Base-by-base conservation (phyloP, 2,329 filamentous ascomycete species). In the Aspergillus novofumigatus region DNA sequence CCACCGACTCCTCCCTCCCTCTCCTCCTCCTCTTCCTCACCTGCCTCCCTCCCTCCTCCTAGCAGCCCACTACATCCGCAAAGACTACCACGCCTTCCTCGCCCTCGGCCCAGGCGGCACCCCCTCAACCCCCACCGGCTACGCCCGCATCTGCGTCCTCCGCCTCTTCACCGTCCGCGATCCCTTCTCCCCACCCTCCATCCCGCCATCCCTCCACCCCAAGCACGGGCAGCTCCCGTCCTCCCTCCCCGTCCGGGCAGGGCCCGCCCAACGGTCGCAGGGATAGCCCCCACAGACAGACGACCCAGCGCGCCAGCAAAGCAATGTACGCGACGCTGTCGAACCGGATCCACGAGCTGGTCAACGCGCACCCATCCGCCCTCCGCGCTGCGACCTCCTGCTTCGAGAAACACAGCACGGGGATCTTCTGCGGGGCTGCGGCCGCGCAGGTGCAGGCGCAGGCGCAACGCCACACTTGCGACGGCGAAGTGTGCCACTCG, bases 241-340 rank as follows among this genome's bases (percentile, higher is more conserved):
- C 32, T 35, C 20, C 21, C 78, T 94, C 0, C 85, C 88, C 1
- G 80, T 80, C 56, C 86, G 91, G 0, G 68, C 73, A 3, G 88
- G 87, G 0, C 78, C 1, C 83, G 89, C 1, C 91, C 91, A 1
- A 70, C 74, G 2, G 87, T 92, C 9, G 83, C 80, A 44, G 91
- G 91, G 51, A 90, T 95, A 57, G 91, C 90, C 91, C 91, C 0
- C 91, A 96, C 67, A 83, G 91, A 2, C 91, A 95, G 73, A 79
- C 87, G 20, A 83, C 88, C 70, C 90, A 95, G 68, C 80, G 80
- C 44, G 83, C 84, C 10, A 79, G 79, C 4, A 57, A 69, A 4
- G 68, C 74, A 14, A 83, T 85, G 68, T 86, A 87, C 70, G 68
- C 75, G n/a, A 71, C 76, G 14, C 79, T 91, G 3, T 78, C 81